These are phyloP conservation scores for Lichtheimia ramosa DNA, from an alignment of 371 early-diverging fungal species.

Conservation along the genomic window DNA sequence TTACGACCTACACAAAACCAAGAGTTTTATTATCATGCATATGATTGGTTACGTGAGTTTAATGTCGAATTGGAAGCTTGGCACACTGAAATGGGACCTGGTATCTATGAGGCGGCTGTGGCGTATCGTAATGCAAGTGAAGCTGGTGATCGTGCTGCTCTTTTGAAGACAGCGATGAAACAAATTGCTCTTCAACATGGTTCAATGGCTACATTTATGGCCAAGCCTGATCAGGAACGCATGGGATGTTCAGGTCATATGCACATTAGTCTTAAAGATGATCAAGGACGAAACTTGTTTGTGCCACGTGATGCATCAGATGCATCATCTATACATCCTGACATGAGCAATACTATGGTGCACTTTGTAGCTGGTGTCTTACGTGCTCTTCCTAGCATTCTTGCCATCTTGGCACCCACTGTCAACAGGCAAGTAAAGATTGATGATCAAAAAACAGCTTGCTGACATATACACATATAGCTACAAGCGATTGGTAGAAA, in stretches of 20 bases:
- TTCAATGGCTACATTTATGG: slow-evolving; percentile 84
- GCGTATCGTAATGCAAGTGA: slow-evolving; percentile 64
- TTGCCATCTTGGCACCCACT: slow-evolving; percentile 79
- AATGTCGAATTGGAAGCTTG: slow-evolving; percentile 74
- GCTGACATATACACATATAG: slow-evolving; percentile 26
- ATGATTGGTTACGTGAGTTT: slow-evolving; percentile 64
- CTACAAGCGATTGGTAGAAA: slow-evolving; percentile 83
- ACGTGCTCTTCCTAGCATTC: slow-evolving; percentile 70
- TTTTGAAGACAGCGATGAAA: slow-evolving; percentile 82
- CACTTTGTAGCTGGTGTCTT: slow-evolving; percentile 78
- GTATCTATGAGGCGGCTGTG: slow-evolving; percentile 84
- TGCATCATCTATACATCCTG: slow-evolving; percentile 25
- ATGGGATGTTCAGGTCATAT: slow-evolving; percentile 87
- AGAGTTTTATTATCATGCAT: slow-evolving; percentile 72
- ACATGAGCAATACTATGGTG: slow-evolving; percentile 59
- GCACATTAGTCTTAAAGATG: slow-evolving; percentile 70
- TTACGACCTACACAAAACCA: slow-evolving; percentile 72
- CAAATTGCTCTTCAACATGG: slow-evolving; percentile 71
- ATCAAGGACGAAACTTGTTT: slow-evolving; percentile 56
- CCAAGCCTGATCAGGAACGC: slow-evolving; percentile 72
- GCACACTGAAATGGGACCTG: slow-evolving; percentile 88
- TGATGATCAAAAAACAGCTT: background rate
- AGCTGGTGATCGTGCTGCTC: slow-evolving; percentile 72
- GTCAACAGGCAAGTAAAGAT: slow-evolving; percentile 61
- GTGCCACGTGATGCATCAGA: slow-evolving; percentile 24